Evolutionary conservation across 2,329 filamentous ascomycete species (phyloP).

Genomic region (Colletotrichum liaoningense): DNA sequence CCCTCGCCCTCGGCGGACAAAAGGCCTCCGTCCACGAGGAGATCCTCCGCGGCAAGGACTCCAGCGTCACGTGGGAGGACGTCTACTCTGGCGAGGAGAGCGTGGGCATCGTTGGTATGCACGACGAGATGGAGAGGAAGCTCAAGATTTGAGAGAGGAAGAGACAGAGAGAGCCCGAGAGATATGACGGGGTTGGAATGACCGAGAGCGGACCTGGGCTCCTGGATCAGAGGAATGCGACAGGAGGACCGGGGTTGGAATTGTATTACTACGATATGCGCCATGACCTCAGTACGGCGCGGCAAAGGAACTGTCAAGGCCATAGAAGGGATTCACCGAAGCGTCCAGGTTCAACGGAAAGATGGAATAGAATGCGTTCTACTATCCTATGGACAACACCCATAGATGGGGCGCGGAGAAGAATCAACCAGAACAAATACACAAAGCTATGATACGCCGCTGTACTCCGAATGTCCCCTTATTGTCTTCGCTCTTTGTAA

Average conservation of each 20-base stretch:
- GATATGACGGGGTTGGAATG: not conserved
- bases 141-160: constrained; percentile 76
- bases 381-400: constrained; percentile 36
- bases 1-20: constrained; percentile 73
- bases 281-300: constrained; percentile 12
- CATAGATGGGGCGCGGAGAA: constrained; percentile 34
- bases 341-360: constrained; percentile 3
- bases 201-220: not conserved
- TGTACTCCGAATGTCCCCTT: constrained; percentile 39
- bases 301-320: constrained; percentile 9
- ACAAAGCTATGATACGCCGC: constrained; percentile 41
- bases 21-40: constrained; percentile 83
- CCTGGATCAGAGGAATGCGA: constrained; percentile 13
- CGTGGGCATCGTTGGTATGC: constrained; percentile 77
- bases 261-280: constrained; percentile 28
- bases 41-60: constrained; percentile 84
- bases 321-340: constrained; percentile 12
- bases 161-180: not conserved
- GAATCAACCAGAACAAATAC: constrained; percentile 36
- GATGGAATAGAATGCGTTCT: constrained; percentile 34
- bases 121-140: constrained; percentile 94
- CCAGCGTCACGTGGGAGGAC: constrained; percentile 90
- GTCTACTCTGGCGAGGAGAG: constrained; percentile 85
- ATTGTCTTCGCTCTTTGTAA: constrained; percentile 38
- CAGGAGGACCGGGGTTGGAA: constrained; percentile 4